A percentile compares a stretch with the other conserved stretches of the same genome.
Evolutionary conservation across 768 basidiomycete genomes (phyloP).

Genomic region (Suillus brevipes): DNA sequence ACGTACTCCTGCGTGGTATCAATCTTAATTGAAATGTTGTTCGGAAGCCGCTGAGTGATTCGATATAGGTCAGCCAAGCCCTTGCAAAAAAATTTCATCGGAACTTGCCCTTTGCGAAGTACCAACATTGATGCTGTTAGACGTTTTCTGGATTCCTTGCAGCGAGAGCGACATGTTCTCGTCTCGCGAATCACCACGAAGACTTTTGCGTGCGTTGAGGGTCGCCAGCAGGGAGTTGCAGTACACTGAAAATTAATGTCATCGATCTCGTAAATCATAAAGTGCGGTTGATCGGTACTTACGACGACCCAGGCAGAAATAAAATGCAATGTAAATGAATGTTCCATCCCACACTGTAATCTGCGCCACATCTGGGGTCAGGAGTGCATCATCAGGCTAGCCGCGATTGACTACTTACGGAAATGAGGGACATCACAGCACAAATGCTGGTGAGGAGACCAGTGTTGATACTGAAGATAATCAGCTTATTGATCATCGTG

Average conservation of each 20-base stretch:
- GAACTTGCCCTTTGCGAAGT: slow-evolving; percentile 16
- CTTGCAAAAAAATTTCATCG: too few species aligned
- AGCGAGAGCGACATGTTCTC: slow-evolving; percentile 23
- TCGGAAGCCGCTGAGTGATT: slow-evolving; percentile 27
- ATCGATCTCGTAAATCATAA: not conserved
- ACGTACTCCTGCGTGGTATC: slow-evolving; percentile 57
- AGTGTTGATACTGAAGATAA: slow-evolving; percentile 53
- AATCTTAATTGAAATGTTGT: slow-evolving; percentile 64
- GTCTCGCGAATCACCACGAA: slow-evolving; percentile 27
- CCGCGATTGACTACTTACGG: slow-evolving; percentile 30
- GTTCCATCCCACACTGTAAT: slow-evolving; percentile 48
- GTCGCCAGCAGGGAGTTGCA: slow-evolving; percentile 63
- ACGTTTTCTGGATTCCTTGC: slow-evolving; percentile 28
- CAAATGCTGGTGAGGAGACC: slow-evolving; percentile 44
- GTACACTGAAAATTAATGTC: slow-evolving; percentile 43
- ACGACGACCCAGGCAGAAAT: slow-evolving; percentile 60
- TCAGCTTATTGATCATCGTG: slow-evolving; percentile 51
- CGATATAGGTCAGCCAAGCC: not conserved
- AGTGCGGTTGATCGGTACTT: slow-evolving; percentile 21
- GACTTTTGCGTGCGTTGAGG: slow-evolving; percentile 53
- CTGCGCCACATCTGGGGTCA: slow-evolving; percentile 26
- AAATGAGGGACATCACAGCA: slow-evolving; percentile 55
- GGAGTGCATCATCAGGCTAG: not conserved
- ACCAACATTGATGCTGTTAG: slow-evolving; percentile 6
- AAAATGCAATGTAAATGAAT: slow-evolving; percentile 60